These are phyloP conservation scores for Rosa hybrid DNA, from an alignment of 331 rosid species.

Conservation along the genomic window DNA sequence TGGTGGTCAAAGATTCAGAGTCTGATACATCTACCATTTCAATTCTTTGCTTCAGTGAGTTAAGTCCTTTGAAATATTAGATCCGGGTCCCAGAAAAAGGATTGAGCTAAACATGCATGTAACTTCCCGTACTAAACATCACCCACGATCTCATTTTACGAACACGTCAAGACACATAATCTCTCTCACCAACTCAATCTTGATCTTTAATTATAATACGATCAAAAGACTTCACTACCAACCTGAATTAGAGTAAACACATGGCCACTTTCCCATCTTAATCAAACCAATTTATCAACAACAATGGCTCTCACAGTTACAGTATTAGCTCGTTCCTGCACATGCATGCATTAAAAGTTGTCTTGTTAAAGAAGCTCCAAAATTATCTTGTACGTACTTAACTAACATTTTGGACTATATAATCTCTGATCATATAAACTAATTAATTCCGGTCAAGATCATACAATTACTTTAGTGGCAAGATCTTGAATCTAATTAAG, in stretches of 20 bases:
- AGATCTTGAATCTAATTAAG: background rate
- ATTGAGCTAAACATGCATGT: background rate
- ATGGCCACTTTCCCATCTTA: background rate
- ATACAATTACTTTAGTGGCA: background rate
- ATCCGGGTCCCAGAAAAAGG: too few species aligned
- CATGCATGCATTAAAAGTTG: background rate
- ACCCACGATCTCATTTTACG: background rate
- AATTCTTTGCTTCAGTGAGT: too few species aligned
- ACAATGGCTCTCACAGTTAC: background rate
- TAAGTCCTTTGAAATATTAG: too few species aligned
- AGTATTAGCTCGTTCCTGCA: background rate
- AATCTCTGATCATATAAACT: background rate
- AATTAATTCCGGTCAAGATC: background rate
- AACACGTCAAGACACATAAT: background rate
- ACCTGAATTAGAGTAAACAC: background rate
- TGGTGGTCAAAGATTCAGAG: too few species aligned
- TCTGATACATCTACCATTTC: too few species aligned
- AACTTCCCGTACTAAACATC: background rate
- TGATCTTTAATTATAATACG: too few species aligned
- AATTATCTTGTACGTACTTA: background rate
- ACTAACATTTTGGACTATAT: background rate
- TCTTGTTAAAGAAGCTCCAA: background rate
- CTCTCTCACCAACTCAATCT: background rate
- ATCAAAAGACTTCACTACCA: background rate
- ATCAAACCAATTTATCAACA: background rate